phyloP scores from a whole-genome alignment of 108 stramenopile species.

The Ochromonas danica region DNA sequence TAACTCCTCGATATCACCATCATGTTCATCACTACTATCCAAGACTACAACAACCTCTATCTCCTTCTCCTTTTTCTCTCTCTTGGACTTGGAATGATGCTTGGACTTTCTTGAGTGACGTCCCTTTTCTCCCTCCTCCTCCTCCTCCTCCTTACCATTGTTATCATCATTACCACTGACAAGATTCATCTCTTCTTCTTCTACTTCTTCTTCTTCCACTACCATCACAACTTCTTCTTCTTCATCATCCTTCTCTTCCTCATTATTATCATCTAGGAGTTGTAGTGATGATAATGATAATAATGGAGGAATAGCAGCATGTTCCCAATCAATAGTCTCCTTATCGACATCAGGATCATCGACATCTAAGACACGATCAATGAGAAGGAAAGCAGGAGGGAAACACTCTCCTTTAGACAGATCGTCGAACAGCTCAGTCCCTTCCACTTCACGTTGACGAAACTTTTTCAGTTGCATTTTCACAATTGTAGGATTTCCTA shows the following conservation, averaged over 20 bases:
- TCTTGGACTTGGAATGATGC: background rate
- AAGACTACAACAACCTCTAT: background rate
- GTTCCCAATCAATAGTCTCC: background rate
- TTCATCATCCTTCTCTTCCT: background rate
- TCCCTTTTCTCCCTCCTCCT: background rate
- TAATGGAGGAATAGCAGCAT: background rate
- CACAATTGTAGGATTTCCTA: background rate
- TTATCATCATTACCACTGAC: background rate
- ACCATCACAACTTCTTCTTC: background rate
- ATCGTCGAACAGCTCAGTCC: slow-evolving; percentile 39
- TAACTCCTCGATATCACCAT: too few species aligned
- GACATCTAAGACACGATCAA: slow-evolving; percentile 13
- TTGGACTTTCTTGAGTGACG: background rate
- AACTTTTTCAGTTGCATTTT: slow-evolving; percentile 41
- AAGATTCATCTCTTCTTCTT: background rate
- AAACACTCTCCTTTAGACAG: slow-evolving; percentile 49
- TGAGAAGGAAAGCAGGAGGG: slow-evolving; percentile 31
- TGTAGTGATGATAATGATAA: background rate
- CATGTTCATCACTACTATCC: background rate
- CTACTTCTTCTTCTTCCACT: background rate
- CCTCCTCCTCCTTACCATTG: background rate
- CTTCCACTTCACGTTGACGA: slow-evolving; percentile 39
- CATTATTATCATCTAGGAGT: background rate
- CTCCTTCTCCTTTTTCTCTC: background rate
- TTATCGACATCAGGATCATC: background rate